Conservation (phyloP, 2,329 filamentous ascomycete genomes). For the Aspergillus clavatus region DNA sequence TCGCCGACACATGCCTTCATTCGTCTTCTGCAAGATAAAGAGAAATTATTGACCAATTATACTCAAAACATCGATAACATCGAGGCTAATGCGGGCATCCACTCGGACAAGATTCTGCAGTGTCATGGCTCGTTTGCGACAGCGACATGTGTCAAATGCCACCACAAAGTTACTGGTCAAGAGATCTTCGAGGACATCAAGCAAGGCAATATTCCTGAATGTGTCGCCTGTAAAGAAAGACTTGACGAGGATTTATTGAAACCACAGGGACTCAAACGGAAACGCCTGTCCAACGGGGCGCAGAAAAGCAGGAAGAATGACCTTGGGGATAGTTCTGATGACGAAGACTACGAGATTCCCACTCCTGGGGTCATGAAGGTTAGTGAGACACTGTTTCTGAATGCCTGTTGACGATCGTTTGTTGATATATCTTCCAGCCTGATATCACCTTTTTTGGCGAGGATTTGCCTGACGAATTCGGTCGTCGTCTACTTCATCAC, state of each 20-base stretch:
- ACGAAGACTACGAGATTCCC: constrained; percentile 60
- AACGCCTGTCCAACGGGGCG: constrained; percentile 46
- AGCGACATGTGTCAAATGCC: constrained; percentile 81
- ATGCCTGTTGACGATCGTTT: neutral
- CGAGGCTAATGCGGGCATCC: constrained; percentile 79
- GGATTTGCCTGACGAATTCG: constrained; percentile 77
- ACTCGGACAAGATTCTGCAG: constrained; percentile 77
- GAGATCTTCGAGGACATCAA: constrained; percentile 75
- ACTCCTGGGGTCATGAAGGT: constrained; percentile 75
- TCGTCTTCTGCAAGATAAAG: constrained; percentile 76
- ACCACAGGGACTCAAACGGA: constrained; percentile 48
- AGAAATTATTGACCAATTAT: constrained; percentile 91
- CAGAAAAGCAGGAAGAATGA: constrained; percentile 52
- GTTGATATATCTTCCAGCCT: constrained; percentile 47
- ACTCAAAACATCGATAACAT: constrained; percentile 99
- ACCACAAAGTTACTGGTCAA: constrained; percentile 67
- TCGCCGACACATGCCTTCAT: constrained; percentile 95
- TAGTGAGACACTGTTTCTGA: constrained; percentile 7
- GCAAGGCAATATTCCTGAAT: constrained; percentile 70
- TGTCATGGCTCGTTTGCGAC: constrained; percentile 96
- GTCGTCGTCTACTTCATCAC: constrained; percentile 69
- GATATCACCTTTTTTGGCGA: constrained; percentile 99
- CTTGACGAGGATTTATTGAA: constrained; percentile 43
- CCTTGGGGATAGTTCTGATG: constrained; percentile 52
- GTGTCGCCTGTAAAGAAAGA: constrained; percentile 61